phyloP scores from a whole-genome alignment of 495 filamentous ascomycete genomes.

The Neohortaea acidophila region DNA sequence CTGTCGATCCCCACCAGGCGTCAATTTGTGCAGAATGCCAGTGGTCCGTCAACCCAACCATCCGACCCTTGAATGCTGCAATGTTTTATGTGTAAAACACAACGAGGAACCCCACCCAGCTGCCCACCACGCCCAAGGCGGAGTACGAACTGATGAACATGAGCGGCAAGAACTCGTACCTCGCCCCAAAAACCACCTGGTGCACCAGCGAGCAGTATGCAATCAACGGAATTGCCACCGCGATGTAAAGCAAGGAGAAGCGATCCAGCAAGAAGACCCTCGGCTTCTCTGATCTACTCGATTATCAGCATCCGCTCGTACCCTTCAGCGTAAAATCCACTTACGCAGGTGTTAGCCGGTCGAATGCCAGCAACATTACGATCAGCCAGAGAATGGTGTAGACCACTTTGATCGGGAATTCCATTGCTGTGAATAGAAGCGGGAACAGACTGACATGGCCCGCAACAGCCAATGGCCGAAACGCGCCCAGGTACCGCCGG shows the following conservation, averaged over 20 bases:
- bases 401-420: slow-evolving; percentile 82
- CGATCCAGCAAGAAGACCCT: slow-evolving; percentile 80
- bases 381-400: slow-evolving; percentile 91
- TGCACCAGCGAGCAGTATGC: slow-evolving; percentile 77
- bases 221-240: slow-evolving; percentile 74
- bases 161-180: slow-evolving; percentile 77
- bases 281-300: slow-evolving; percentile 38
- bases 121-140: slow-evolving; percentile 86
- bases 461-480: slow-evolving; percentile 78
- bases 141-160: slow-evolving; percentile 97
- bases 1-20: too few species aligned
- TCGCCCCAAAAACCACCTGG: slow-evolving; percentile 62
- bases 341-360: slow-evolving; percentile 65
- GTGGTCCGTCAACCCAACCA: neutral
- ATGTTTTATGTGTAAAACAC: slow-evolving; percentile 56
- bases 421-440: slow-evolving; percentile 75
- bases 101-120: slow-evolving; percentile 90
- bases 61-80: neutral
- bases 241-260: slow-evolving; percentile 76
- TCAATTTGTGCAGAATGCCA: too few species aligned
- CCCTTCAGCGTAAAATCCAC: slow-evolving; percentile 5
- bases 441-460: slow-evolving; percentile 94
- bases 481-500: slow-evolving; percentile 79
- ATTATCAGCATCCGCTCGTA: slow-evolving; percentile 5
- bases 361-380: slow-evolving; percentile 71